Evolutionary conservation across 768 basidiomycete genomes (phyloP).

Genomic region (Tylopilus subfusipes): DNA sequence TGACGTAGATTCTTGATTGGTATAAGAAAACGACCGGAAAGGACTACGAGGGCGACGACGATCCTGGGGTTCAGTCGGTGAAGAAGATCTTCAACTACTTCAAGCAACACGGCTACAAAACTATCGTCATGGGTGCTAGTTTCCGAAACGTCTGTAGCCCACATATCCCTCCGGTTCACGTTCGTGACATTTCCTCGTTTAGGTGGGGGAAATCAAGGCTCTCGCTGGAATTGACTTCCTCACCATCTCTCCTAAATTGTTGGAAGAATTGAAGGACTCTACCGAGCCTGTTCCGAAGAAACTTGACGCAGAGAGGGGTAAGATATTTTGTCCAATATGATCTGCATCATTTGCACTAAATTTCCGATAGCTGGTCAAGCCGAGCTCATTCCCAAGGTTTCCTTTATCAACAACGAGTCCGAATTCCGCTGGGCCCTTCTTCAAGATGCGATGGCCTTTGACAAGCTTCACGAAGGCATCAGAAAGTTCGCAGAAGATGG

Average conservation of each 20-base stretch:
- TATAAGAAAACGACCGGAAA: conserved; percentile 87
- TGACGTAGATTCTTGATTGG: conserved; percentile 88
- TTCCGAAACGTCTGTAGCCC: conserved; percentile 81
- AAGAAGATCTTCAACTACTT: conserved; percentile 98
- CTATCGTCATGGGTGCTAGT: conserved; percentile 98
- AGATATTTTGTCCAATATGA: conserved; percentile 11
- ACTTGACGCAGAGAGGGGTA: conserved; percentile 65
- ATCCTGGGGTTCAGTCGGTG: conserved; percentile 93
- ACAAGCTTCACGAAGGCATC: conserved; percentile 57
- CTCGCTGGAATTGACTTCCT: conserved; percentile 96
- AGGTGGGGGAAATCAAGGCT: conserved; percentile 88
- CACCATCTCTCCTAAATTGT: conserved; percentile 87
- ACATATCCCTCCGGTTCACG: not conserved
- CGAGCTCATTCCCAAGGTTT: conserved; percentile 70
- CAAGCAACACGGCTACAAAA: conserved; percentile 95
- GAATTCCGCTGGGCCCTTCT: conserved; percentile 92
- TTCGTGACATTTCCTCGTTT: not conserved
- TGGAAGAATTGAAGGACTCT: conserved; percentile 81
- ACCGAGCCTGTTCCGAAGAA: conserved; percentile 73
- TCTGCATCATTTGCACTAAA: not conserved
- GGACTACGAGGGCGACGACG: conserved; percentile 82
- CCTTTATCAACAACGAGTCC: conserved; percentile 84
- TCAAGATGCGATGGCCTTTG: conserved; percentile 83
- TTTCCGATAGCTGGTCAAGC: conserved; percentile 38
- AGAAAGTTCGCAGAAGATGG: conserved; percentile 95